Conservation (phyloP, 257 asterid genomes). For the Lithospermum erythrorhizon region DNA sequence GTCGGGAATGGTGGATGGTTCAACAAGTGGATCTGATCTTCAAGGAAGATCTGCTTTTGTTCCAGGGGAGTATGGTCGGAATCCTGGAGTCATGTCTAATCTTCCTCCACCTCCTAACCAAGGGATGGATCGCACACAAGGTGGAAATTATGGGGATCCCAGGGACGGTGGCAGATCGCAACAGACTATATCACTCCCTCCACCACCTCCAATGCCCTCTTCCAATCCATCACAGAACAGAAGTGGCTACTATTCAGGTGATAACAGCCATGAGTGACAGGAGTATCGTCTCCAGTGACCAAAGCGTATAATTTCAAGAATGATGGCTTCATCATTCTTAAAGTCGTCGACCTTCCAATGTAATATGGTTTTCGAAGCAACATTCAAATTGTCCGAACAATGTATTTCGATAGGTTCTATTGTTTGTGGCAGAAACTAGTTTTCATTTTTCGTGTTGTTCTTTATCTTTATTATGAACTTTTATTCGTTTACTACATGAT, state of each 20-base stretch:
- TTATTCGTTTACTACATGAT: too few species aligned
- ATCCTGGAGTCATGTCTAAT: conserved; percentile 30
- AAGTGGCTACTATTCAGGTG: conserved; percentile 1
- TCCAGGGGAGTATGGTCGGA: conserved; percentile 34
- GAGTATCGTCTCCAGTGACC: background rate
- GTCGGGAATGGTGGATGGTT: conserved; percentile 33
- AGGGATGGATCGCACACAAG: conserved; percentile 36
- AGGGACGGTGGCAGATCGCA: conserved; percentile 46
- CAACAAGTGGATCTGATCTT: conserved; percentile 19
- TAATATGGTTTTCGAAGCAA: background rate
- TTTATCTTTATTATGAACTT: too few species aligned
- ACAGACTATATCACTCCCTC: conserved; percentile 45
- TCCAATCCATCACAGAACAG: background rate
- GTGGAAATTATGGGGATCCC: conserved; percentile 35
- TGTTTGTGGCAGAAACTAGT: background rate
- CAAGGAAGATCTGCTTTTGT: conserved; percentile 21
- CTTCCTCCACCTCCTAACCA: conserved; percentile 26
- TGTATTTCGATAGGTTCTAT: background rate
- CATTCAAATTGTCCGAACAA: background rate
- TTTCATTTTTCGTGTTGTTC: background rate
- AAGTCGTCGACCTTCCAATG: background rate
- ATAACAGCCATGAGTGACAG: background rate
- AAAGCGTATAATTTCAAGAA: background rate
- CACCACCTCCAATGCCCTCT: conserved; percentile 49
- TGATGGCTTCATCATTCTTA: background rate